phyloP scores from a whole-genome alignment of 2,329 filamentous ascomycete genomes.

The Calycina herbarum region DNA sequence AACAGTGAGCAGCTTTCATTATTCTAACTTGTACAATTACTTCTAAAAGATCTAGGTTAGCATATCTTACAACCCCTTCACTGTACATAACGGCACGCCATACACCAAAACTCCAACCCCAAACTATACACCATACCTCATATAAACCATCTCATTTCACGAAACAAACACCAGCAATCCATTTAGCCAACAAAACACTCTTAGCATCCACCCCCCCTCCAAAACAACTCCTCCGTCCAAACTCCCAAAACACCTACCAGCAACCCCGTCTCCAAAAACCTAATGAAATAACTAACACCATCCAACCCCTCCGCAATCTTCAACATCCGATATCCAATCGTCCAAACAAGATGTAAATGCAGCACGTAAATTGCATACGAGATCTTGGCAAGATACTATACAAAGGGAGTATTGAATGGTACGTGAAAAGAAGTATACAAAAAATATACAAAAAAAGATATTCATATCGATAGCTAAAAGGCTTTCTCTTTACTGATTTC shows the following conservation, averaged over 20 bases:
- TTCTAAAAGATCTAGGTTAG: too few species aligned
- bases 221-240: constrained; percentile 17
- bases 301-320: not conserved
- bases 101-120: too few species aligned
- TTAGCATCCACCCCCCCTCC: constrained; percentile 11
- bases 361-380: constrained; percentile 59
- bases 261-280: constrained; percentile 5
- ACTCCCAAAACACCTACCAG: constrained; percentile 1
- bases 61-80: too few species aligned
- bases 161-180: constrained; percentile 13
- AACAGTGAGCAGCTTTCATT: too few species aligned
- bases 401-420: constrained; percentile 47
- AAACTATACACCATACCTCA: too few species aligned
- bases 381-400: constrained; percentile 55
- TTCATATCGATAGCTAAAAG: too few species aligned
- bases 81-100: too few species aligned
- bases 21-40: too few species aligned
- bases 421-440: too few species aligned
- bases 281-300: not conserved
- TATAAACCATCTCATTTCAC: not conserved
- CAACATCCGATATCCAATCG: constrained; percentile 19
- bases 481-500: too few species aligned
- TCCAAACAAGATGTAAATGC: constrained; percentile 49
- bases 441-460: too few species aligned
- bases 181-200: constrained; percentile 11